These are phyloP conservation scores for Solanum bulbocastanum DNA, from an alignment of 257 asterid genomes.

Conservation along the genomic window DNA sequence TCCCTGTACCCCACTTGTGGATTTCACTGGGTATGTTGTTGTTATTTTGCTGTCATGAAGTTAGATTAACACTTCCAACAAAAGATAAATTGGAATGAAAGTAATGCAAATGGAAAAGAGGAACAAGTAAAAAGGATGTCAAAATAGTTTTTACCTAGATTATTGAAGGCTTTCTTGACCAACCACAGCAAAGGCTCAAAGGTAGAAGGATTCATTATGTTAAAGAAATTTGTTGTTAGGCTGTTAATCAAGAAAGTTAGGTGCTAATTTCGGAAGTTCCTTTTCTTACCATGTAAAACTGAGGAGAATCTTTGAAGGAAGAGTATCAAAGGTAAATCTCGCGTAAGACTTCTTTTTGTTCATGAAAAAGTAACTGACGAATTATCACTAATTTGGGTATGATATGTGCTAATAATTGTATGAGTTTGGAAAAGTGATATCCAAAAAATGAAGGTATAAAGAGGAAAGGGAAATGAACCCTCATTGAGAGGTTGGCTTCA, in stretches of 20 bases:
- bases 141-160: background rate
- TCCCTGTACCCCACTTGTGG: background rate
- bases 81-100: background rate
- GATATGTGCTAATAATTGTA: background rate
- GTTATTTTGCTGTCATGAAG: background rate
- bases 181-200: background rate
- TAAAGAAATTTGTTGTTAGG: background rate
- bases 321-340: background rate
- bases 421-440: background rate
- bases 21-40: background rate
- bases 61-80: background rate
- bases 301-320: background rate
- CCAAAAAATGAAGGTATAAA: background rate
- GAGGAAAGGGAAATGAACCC: background rate
- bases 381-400: background rate
- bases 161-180: background rate
- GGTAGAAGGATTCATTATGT: background rate
- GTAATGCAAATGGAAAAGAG: background rate
- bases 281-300: background rate
- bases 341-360: background rate
- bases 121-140: background rate
- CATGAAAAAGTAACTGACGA: background rate
- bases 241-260: background rate
- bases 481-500: background rate
- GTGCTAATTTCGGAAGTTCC: background rate